Evolutionary conservation across 345 rosid genomes (phyloP), one percentile per base, ranked within the genome.

Genomic region (Gossypium mustelinum): DNA sequence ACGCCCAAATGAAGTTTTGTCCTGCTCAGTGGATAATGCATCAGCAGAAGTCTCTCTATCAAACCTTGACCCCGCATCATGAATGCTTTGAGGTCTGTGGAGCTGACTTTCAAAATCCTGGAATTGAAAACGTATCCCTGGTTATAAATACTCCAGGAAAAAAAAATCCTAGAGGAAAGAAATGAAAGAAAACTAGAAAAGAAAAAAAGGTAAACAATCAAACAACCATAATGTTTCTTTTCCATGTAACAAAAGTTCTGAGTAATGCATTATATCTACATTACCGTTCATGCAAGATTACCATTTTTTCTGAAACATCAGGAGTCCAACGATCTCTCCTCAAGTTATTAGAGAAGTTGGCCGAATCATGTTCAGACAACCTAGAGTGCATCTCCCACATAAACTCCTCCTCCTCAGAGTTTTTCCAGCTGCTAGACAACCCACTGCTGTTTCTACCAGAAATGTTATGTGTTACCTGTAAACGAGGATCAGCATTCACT

Each of bases 321-420:
- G 83, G 80, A 74, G 77, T 75, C 86, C 88, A 85, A 29, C 2
- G 74, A 65, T 88, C 97, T 74, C 84, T 89, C 16, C 63, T 59
- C 10, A 34, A 59, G 17, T 59, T 59, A 24, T 24, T 59, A 59
- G 63, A 59, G 9, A 24, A 4, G 63, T 59, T 59, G 63, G 11
- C 39, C 87, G 90, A 85, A 88, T 86, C 18, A 65, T 22, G 79
- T 76, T 39, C 39, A 13, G 63, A 59, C 16, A 59, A 24, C 25
- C 63, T 59, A 59, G 78, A 70, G 77, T 82, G 94, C 87, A 88
- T 87, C 16, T 95, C 99, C 99, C 99, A 95, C 89, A 89, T 84
- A 80, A 89, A 95, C 82, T 95, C 98, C 79, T 95, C 98, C 82
- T 95, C 98, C 86, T 93, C 98, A 4, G 97, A 91, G 80, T 91